A percentile compares a stretch with the other conserved stretches of the same genome.
Evolutionary conservation across 2,329 filamentous ascomycete species (phyloP).

Genomic region (Cladobotryum protrusum): DNA sequence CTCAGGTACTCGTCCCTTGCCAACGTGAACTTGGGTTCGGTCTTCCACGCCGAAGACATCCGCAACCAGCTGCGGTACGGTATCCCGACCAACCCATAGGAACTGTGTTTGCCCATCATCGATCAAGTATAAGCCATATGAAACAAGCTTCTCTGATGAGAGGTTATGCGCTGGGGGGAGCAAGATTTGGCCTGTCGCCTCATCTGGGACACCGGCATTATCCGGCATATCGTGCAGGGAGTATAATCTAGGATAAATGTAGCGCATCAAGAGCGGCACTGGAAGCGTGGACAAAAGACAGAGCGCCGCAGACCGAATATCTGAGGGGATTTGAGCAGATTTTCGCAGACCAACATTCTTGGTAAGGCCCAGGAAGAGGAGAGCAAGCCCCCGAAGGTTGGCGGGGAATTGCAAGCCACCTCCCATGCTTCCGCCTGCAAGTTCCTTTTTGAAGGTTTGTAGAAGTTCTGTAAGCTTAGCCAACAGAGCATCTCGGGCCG

Average conservation of each 20-base stretch:
- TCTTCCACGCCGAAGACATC: slow-evolving; percentile 91
- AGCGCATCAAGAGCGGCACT: slow-evolving; percentile 83
- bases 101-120: slow-evolving; percentile 98
- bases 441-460: slow-evolving; percentile 93
- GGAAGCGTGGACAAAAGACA: slow-evolving; percentile 92
- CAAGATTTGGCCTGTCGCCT: slow-evolving; percentile 79
- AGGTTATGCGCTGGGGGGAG: slow-evolving; percentile 81
- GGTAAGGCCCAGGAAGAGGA: slow-evolving; percentile 88
- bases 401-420: slow-evolving; percentile 90
- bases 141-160: slow-evolving; percentile 77
- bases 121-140: slow-evolving; percentile 91
- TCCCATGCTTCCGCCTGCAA: slow-evolving; percentile 92
- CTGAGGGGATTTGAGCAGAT: slow-evolving; percentile 87
- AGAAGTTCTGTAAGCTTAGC: slow-evolving; percentile 88
- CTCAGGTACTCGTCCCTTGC: slow-evolving; percentile 80
- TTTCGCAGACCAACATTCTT: slow-evolving; percentile 94
- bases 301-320: slow-evolving; percentile 86
- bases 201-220: slow-evolving; percentile 77
- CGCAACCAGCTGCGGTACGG: slow-evolving; percentile 77
- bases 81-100: slow-evolving; percentile 89
- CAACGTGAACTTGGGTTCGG: slow-evolving; percentile 77
- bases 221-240: slow-evolving; percentile 96
- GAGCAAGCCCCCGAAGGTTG: slow-evolving; percentile 80
- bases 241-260: slow-evolving; percentile 81
- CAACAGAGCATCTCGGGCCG: slow-evolving; percentile 84